Evolutionary conservation across 2,329 filamentous ascomycete genomes (phyloP).

Genomic region (Colletotrichum spaethianum): DNA sequence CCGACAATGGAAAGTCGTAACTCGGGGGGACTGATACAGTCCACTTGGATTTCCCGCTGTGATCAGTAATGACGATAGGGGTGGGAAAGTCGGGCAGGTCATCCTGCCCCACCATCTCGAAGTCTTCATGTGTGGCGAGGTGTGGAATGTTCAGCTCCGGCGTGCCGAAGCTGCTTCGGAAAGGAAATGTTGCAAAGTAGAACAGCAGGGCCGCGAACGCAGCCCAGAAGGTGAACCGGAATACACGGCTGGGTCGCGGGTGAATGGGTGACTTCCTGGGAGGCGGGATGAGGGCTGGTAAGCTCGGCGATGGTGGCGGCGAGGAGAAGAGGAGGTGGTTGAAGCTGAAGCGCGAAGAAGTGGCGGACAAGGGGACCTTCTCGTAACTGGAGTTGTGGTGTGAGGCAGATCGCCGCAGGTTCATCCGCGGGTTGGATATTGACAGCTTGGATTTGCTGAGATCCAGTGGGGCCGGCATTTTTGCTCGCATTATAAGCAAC

Average conservation of each 20-base stretch:
- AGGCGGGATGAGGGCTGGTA: conserved; percentile 77
- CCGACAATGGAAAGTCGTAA: conserved; percentile 76
- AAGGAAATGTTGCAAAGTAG: conserved; percentile 60
- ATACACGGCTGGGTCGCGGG: conserved; percentile 70
- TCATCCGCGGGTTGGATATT: conserved; percentile 69
- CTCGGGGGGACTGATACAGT: conserved; percentile 83
- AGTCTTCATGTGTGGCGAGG: conserved; percentile 61
- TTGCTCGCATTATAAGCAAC: conserved; percentile 39
- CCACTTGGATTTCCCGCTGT: conserved; percentile 78
- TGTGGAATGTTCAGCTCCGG: conserved; percentile 55
- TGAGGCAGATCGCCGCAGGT: conserved; percentile 70
- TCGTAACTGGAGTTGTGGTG: conserved; percentile 64
- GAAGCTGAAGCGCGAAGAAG: conserved; percentile 75
- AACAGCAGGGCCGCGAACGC: conserved; percentile 64
- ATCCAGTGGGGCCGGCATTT: conserved; percentile 64
- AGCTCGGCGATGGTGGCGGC: conserved; percentile 78
- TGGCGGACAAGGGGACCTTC: conserved; percentile 69
- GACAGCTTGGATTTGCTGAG: conserved; percentile 64
- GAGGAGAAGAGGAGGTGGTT: conserved; percentile 77
- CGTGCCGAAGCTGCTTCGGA: conserved; percentile 50
- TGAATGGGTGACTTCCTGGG: conserved; percentile 73
- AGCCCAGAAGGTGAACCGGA: conserved; percentile 70
- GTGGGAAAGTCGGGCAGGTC: conserved; percentile 80
- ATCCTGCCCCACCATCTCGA: conserved; percentile 77
- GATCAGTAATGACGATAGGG: conserved; percentile 78